Percentiles rank a stretch among this genome's conserved stretches.
These are phyloP conservation scores for Microstegium vimineum DNA, from an alignment of 176 grass and related monocot species.

Conservation along the genomic window DNA sequence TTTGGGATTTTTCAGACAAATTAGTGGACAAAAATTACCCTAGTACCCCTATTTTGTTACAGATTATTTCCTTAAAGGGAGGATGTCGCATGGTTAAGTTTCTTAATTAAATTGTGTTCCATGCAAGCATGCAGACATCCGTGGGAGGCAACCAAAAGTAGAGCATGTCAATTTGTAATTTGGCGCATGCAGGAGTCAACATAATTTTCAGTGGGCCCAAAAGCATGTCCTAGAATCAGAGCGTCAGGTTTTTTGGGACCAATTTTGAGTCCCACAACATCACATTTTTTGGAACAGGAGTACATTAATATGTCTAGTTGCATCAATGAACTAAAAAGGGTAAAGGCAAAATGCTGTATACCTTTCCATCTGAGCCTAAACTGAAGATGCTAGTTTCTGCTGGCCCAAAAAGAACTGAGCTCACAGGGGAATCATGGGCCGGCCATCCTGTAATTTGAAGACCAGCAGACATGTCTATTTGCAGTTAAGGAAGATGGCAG, in stretches of 20 bases:
- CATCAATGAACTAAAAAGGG: conserved; percentile 13
- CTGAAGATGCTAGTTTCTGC: conserved; percentile 98
- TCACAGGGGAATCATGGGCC: conserved; percentile 88
- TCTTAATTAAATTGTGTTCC: background rate
- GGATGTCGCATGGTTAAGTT: background rate
- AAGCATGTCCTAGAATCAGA: background rate
- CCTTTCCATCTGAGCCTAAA: conserved; percentile 90
- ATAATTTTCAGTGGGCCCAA: background rate
- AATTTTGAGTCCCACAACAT: background rate
- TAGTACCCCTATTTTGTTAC: background rate
- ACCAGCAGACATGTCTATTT: conserved; percentile 93
- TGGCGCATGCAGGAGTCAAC: background rate
- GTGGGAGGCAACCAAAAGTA: background rate
- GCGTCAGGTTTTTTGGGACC: background rate
- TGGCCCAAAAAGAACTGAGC: conserved; percentile 85
- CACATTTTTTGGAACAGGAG: background rate
- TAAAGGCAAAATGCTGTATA: conserved; percentile 20
- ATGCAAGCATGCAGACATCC: background rate
- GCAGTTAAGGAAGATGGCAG: conserved; percentile 40
- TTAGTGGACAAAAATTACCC: background rate
- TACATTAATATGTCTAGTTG: background rate
- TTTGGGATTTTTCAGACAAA: background rate
- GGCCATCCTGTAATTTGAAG: conserved; percentile 99
- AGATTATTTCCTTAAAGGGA: background rate
- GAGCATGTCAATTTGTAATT: background rate